These are phyloP conservation scores for Tetraselmis chui DNA, from an alignment of 139 green algal genomes.

Conservation along the genomic window DNA sequence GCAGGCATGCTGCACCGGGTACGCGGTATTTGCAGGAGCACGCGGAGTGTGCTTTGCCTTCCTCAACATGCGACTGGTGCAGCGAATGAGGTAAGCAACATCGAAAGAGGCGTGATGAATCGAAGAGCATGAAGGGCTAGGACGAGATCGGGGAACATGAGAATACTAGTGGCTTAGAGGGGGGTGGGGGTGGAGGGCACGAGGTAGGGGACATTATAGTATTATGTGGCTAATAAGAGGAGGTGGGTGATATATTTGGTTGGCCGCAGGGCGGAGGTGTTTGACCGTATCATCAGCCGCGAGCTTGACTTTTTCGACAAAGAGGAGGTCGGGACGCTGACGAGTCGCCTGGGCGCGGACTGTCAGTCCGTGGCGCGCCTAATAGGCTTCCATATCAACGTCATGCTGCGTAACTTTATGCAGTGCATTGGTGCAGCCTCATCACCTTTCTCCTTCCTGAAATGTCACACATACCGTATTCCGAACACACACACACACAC, in stretches of 20 bases:
- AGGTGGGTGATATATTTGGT: no score
- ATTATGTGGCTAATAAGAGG: no score
- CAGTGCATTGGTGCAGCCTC: constrained; percentile 48
- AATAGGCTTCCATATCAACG: constrained; percentile 74
- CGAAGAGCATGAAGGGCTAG: no score
- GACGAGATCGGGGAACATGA: no score
- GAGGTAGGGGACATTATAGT: no score
- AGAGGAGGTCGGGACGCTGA: constrained; percentile 42
- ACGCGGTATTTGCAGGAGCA: constrained; percentile 45
- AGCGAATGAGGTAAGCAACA: constrained; percentile 57
- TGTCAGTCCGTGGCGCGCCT: constrained; percentile 63
- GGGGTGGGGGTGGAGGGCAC: no score
- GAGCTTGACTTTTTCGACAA: constrained; percentile 30
- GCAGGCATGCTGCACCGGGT: constrained; percentile 38
- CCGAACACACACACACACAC: no score
- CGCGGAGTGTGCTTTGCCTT: constrained; percentile 65
- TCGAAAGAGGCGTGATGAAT: no score
- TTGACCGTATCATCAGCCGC: constrained; percentile 31
- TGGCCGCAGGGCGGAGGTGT: constrained; percentile 49
- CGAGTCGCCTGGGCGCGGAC: constrained; percentile 51
- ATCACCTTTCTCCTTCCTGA: no score
- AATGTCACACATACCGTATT: no score
- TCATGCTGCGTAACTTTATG: constrained; percentile 67
- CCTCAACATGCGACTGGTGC: constrained; percentile 66
- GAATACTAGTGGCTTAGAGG: no score